Evolutionary conservation across 1,284 basidiomycete genomes (phyloP).

Genomic region (Pseudozyma pruni): DNA sequence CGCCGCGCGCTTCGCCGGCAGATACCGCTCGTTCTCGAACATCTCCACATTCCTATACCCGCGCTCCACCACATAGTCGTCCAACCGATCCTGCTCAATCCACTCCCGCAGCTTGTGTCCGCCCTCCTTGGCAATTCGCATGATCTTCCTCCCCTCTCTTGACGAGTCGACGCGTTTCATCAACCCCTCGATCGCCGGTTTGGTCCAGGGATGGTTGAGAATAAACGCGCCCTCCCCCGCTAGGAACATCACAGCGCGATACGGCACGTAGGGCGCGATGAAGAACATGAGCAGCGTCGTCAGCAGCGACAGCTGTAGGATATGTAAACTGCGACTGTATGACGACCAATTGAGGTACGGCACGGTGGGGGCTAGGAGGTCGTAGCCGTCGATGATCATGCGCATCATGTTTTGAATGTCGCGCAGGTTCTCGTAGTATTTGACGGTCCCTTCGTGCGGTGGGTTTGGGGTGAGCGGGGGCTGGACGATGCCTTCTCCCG

Average conservation of each 20-base stretch:
- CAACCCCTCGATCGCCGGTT: conserved; percentile 57
- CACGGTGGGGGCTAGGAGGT: conserved; percentile 59
- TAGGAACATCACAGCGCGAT: conserved; percentile 57
- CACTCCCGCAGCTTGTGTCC: conserved; percentile 53
- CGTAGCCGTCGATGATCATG: conserved; percentile 65
- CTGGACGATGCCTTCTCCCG: conserved; percentile 33
- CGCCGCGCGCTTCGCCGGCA: conserved; percentile 14
- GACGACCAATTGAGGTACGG: conserved; percentile 67
- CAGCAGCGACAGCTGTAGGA: conserved; percentile 61
- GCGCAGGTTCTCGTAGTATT: conserved; percentile 65
- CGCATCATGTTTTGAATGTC: conserved; percentile 68
- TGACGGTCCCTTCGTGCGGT: conserved; percentile 62
- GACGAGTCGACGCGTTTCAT: conserved; percentile 37
- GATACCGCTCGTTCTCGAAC: conserved; percentile 62
- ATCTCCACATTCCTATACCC: conserved; percentile 65
- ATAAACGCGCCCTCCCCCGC: conserved; percentile 65
- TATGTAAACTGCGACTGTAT: conserved; percentile 58
- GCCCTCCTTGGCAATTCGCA: conserved; percentile 38
- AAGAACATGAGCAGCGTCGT: conserved; percentile 60
- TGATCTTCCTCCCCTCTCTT: conserved; percentile 37
- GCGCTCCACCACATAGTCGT: conserved; percentile 61
- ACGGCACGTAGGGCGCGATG: conserved; percentile 60
- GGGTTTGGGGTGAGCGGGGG: conserved; percentile 61
- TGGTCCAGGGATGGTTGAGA: conserved; percentile 64
- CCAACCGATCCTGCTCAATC: conserved; percentile 62